Base-by-base conservation (phyloP, 176 grass and related monocot genomes). In the Oryza glaberrima region DNA sequence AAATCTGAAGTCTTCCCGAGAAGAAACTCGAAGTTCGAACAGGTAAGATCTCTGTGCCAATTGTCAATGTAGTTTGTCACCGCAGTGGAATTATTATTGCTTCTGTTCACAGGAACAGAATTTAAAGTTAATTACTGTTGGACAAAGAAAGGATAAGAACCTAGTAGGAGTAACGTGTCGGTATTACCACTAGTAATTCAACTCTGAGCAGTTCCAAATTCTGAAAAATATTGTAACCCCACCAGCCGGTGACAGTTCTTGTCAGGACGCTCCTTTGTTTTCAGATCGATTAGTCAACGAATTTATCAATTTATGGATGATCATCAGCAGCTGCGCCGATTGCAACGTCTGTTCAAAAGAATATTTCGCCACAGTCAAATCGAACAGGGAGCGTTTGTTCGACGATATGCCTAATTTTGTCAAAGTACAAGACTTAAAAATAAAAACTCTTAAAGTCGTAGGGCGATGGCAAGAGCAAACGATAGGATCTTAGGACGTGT, bases 241-340 rank as follows among this genome's bases (percentile, higher is more conserved):
- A 28, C 69, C 28, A 7, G 84, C 63, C 61, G 75, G 84, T 63
- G 75, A 78, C 61, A 40, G 69, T 75, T 79, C 48, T 63, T 38
- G 83, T 19, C 28, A 34, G 46, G 69, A 64, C 65, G 78, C 26
- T 13, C 45, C 32, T 67, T 38, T 25, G n/a, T 66, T 65, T 76
- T 43, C 52, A 69, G 32, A 75, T 69, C 38, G 16, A 10, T 79
- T 90, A 30, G 89, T 90, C 89, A 83, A 84, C 70, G 70, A 34
- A 40, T 69, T 75, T 76, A 40, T 63, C 47, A 19, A 32, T 30
- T 83, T 32, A 60, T 56, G 35, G 61, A 49, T 67, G 46, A 60
- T 70, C 75, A 75, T 63, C 20, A 35, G 80, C 61, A 80, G 69
- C 88, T 44, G 20, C 88, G 16, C 10, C 43, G 74, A 41, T 78